phyloP scores from a whole-genome alignment of 1,284 basidiomycete genomes.

The Sporisorium reilianum region DNA sequence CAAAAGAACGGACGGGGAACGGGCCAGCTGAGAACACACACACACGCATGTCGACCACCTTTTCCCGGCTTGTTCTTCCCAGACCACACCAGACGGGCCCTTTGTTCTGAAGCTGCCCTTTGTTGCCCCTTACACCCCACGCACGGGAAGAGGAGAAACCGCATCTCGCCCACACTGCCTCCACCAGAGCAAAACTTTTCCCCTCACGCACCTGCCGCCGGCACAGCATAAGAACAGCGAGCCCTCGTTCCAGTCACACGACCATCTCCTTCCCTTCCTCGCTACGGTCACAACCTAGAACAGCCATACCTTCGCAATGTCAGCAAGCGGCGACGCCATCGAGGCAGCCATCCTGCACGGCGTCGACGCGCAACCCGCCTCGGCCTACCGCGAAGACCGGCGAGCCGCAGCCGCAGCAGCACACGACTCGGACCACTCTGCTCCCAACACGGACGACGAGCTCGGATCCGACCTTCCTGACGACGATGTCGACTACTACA shows the following conservation, averaged over 20 bases:
- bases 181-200: background rate
- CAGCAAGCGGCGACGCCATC: conserved; percentile 35
- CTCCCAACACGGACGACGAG: conserved; percentile 54
- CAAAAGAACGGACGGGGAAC: background rate
- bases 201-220: background rate
- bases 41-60: too few relatives aligned
- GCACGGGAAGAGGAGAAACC: background rate
- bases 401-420: conserved; percentile 13
- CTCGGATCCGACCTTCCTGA: conserved; percentile 47
- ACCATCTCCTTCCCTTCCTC: background rate
- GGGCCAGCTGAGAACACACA: too few relatives aligned
- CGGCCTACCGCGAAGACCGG: conserved; percentile 36
- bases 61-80: too few relatives aligned
- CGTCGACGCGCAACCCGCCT: conserved; percentile 29
- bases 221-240: background rate
- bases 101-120: too few relatives aligned
- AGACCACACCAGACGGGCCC: too few relatives aligned
- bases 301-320: too few relatives aligned
- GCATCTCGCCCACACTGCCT: background rate
- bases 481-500: conserved; percentile 22
- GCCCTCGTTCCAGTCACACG: too few relatives aligned
- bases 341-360: conserved; percentile 52
- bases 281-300: background rate
- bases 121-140: background rate
- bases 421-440: conserved; percentile 15